Base-by-base conservation (phyloP, 2,329 filamentous ascomycete species). In the Fusarium hostae region DNA sequence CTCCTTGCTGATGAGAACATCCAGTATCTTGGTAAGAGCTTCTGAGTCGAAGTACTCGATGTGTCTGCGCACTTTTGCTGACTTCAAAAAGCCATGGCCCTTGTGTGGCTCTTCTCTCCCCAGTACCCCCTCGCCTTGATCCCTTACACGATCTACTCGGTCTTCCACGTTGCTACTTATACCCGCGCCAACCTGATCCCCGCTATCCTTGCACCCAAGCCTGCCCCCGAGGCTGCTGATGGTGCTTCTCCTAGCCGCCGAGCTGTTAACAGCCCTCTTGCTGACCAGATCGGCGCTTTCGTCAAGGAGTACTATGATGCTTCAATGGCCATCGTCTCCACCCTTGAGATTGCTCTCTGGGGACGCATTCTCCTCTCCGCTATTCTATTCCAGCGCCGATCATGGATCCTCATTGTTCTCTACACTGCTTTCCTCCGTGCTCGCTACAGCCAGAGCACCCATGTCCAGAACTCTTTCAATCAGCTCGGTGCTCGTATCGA, bases 91-190 rank as follows among this genome's bases (percentile, higher is more conserved):
- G 95, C 90, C 77, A 95, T 98, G 93, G 94, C 95, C 62, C 87
- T 98, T 70, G 89, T 98, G 78, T 99, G 96, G 96, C 93, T 99
- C 77, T 92, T 95, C 83, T 91, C 92, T 68, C 92, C 93, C 76
- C 95, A 98, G 85, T 92, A 97, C 78, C 91, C 94, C 40, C 88
- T 98, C 76, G 96, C 96, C 61, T 89, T 99, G 78, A 89, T 98
- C 61, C 96, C 96, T 32, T 99, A 97, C 85, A 91, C 91, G 76
- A 94, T 99, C 83, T 99, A 98, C 89, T 98, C 95, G 65, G 84
- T 98, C 83, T 99, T 99, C 91, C 96, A 99, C 85, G 94, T 98
- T 76, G 94, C 95, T 69, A 98, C 96, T 73, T 99, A 99, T 85
- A 93, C 93, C 74, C 94, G 96, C 82, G 92, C 93, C 81, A 97